phyloP scores from a whole-genome alignment of 208 protist genomes.

The Wallacemonas sp. region DNA sequence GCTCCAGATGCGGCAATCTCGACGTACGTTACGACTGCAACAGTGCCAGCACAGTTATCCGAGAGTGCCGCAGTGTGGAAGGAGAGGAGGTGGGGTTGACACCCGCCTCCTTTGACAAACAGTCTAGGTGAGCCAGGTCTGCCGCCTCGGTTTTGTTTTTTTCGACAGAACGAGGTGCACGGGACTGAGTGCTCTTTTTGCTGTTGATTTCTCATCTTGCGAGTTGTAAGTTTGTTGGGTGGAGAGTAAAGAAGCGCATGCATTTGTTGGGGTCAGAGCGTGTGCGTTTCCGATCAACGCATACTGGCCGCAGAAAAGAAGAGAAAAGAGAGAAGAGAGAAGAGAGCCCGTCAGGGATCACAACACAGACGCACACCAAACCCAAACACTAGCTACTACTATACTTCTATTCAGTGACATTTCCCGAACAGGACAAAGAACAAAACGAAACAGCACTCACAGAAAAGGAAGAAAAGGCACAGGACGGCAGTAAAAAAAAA shows the following conservation, averaged over 20 bases:
- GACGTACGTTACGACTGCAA: too few species aligned
- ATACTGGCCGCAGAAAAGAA: neutral
- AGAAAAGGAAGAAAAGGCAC: slow-evolving; percentile 9
- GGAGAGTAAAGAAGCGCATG: slow-evolving; percentile 11
- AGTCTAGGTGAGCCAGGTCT: too few species aligned
- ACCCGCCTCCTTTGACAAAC: too few species aligned
- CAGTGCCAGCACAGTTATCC: too few species aligned
- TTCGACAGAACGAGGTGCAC: too few species aligned
- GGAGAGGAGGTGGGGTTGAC: too few species aligned
- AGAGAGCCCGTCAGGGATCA: neutral
- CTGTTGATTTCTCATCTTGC: too few species aligned
- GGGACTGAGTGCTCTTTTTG: too few species aligned
- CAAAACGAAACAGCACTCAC: neutral
- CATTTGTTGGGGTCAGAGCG: slow-evolving; percentile 2
- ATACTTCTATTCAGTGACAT: slow-evolving; percentile 13
- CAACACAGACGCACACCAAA: neutral
- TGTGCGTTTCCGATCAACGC: neutral
- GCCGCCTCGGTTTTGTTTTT: too few species aligned
- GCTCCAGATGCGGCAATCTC: too few species aligned
- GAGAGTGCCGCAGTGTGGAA: too few species aligned
- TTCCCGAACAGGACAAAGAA: slow-evolving; percentile 13
- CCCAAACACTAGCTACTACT: slow-evolving; percentile 15
- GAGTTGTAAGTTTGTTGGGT: slow-evolving; percentile 6
- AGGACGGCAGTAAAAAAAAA: slow-evolving; percentile 11
- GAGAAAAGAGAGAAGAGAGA: neutral